Evolutionary conservation across 2,329 filamentous ascomycete species (phyloP), one percentile per base, ranked within the genome.

Genomic region (Cladorrhinum sp.): DNA sequence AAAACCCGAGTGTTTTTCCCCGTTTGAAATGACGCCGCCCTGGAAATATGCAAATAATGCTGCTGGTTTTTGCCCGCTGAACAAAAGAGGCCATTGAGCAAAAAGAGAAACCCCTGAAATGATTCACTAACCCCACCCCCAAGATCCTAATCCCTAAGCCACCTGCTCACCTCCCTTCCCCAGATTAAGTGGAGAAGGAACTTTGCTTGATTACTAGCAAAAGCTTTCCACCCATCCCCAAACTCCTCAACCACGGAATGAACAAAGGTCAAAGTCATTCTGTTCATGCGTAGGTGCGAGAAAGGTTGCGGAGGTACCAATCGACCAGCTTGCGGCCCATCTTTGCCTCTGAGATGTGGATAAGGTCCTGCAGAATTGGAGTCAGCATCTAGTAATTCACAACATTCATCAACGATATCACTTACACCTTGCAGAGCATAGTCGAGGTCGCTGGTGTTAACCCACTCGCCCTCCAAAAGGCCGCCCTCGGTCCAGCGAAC

Each of bases 321-420:
- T 99, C 95, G 67, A 99, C 94, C 72, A 99, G 82, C 81, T 95
- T 96, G 71, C 95, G 86, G 73, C 95, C 95, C 63, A 97, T 92
- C 88, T 99, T 99, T 69, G 94, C 94, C 80, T 99, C 95, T 62
- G 94, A 97, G 70, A 99, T 95, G 79, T 99, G 95, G 76, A 99
- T 99, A 71, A 99, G 81, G 75, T 99, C 94, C 89, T 92, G 69
- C 33, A 12, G 57, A 23, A 18, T 58, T 33, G 55, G 51, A 36
- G 67, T 74, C 65, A 74, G 67, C 62, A 63, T 39, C 16, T 20
- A 16, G 14, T 18, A 20, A 24, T 20, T 39, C 26, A 28, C 26
- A 6, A 20, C n/a, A 18, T 2, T 42, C 20, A 59, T 30, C 62
- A 60, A 61, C 56, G 53, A 55, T 52, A 64, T 65, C 61, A 87